Conservation (phyloP, 805 yeast species). For the Metschnikowia koreensis region DNA sequence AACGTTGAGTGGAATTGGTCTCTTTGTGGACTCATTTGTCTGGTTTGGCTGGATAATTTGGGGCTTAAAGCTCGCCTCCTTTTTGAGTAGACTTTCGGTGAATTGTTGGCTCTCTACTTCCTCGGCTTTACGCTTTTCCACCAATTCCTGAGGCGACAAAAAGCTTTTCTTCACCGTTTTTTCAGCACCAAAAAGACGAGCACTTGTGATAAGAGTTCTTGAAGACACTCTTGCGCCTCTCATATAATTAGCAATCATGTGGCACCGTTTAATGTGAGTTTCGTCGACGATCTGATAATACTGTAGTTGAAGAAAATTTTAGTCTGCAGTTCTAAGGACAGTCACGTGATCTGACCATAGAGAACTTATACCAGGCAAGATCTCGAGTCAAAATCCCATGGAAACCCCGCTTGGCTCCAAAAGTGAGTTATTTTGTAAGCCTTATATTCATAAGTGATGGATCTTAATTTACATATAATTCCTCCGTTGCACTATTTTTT, state of each 20-base stretch:
- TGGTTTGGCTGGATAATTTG: conserved; percentile 24
- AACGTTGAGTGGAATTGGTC: conserved; percentile 81
- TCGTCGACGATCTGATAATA: background rate
- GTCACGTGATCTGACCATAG: conserved; percentile 3
- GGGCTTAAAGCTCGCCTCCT: conserved; percentile 31
- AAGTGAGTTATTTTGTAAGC: too few relatives aligned
- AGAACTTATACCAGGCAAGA: too few relatives aligned
- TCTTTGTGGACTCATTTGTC: conserved; percentile 22
- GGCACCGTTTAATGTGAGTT: background rate
- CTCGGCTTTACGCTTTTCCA: conserved; percentile 26
- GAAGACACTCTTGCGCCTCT: conserved; percentile 5
- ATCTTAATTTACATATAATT: too few relatives aligned
- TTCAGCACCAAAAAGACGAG: conserved; percentile 1
- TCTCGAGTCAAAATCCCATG: too few relatives aligned
- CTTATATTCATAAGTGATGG: too few relatives aligned
- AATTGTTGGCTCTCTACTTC: conserved; percentile 27
- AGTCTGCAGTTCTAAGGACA: conserved; percentile 5
- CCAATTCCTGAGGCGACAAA: conserved; percentile 32
- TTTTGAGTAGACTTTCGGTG: conserved; percentile 26
- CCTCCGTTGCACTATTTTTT: too few relatives aligned
- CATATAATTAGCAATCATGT: conserved; percentile 9
- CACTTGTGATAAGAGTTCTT: conserved; percentile 8
- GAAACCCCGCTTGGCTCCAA: too few relatives aligned
- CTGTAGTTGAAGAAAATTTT: background rate
- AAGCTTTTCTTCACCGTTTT: conserved; percentile 14